phyloP scores from a whole-genome alignment of 345 rosid genomes.

The Firmiana major region DNA sequence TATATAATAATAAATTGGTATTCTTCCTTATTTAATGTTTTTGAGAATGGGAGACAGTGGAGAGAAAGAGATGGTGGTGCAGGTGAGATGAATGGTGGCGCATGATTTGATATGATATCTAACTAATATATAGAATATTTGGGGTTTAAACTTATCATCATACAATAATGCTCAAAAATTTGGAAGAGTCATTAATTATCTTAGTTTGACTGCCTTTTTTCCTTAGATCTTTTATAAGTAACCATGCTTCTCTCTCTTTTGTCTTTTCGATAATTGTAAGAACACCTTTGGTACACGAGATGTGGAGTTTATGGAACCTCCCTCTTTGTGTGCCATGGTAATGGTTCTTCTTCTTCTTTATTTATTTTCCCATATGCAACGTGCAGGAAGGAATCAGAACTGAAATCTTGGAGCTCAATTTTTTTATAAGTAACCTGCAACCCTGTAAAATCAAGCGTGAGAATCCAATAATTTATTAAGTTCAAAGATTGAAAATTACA shows the following conservation, averaged over 20 bases:
- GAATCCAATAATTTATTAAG: neutral
- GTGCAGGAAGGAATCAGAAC: too few species aligned
- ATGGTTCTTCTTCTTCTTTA: too few species aligned
- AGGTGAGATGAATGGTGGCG: neutral
- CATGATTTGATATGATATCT: conserved; percentile 6
- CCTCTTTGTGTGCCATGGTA: too few species aligned
- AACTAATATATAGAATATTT: neutral
- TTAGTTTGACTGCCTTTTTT: conserved; percentile 4
- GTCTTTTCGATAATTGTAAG: conserved; percentile 7
- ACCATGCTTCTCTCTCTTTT: neutral
- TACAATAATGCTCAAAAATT: neutral
- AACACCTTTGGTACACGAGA: neutral
- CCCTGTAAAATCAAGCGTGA: neutral
- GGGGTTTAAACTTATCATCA: conserved; percentile 1
- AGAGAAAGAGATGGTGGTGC: neutral
- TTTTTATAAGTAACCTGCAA: too few species aligned
- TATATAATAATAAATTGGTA: neutral
- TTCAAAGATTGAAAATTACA: neutral
- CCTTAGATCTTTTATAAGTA: neutral
- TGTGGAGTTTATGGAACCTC: too few species aligned
- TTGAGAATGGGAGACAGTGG: neutral
- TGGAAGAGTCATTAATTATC: neutral
- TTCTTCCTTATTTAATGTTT: neutral
- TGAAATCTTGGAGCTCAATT: too few species aligned
- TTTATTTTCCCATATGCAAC: too few species aligned